Base-by-base conservation (phyloP, 2,329 filamentous ascomycete species). In the Aspergillus piperis region DNA sequence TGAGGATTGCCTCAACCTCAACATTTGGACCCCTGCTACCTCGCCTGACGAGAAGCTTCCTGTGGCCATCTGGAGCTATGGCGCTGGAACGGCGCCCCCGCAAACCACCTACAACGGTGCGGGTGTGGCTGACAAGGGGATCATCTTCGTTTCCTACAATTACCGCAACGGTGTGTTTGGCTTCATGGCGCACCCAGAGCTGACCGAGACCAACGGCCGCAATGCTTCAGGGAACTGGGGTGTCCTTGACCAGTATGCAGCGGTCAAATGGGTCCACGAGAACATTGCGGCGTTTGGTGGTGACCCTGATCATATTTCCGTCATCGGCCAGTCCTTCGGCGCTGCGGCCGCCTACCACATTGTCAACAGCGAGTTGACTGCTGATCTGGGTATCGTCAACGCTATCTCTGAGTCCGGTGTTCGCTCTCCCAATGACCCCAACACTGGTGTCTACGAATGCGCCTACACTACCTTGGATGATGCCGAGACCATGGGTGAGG, bases 101-200 rank as follows among this genome's bases (percentile, higher is more conserved):
- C 48, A 50, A 15, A 50, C 23, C 48, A 50, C 48, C 23, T 50
- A 50, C n/a, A 32, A 30, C 27, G 27, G 48, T 17, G 27, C 48
- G 5, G 48, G 48, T 10, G 25, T 50, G 25, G 48, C 48, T 5
- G 25, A 23, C 48, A 27, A 50, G 23, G 48, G 21, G 4, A 50
- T 50, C 27, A 50, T 50, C 48, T 50, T 50, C n/a, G 48, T 50
- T 15, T 17, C 13, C 15, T 50, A 50, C 48, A 50, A 50, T 27
- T 50, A 50, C 27, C 48, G 25, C 25, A 50, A 27, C 11, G 27
- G 48, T n/a, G 17, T 32, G 13, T 32, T 50, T 15, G 48, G 48
- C 13, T 50, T 27, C 23, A 27, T 50, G 48, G 25, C 48, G 11
- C 23, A 30, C n/a, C 48, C 23, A 7, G 48, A 50, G 27, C 19